Conservation (phyloP, 257 asterid species). For the Henckelia pumila region DNA sequence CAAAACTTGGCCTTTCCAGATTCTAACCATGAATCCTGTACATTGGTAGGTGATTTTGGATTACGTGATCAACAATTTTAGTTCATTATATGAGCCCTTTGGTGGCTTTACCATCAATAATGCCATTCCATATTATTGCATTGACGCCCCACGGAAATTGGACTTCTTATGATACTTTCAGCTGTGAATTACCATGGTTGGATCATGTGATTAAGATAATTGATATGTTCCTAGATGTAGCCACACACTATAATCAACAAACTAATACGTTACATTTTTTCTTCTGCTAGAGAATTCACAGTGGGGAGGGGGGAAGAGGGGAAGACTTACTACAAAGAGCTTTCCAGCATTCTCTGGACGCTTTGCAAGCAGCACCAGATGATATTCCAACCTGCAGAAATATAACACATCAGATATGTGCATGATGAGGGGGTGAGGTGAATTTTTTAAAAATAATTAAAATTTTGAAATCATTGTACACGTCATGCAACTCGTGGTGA, state of each 20-base stretch:
- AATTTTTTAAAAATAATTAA: background rate
- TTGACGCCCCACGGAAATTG: too few relatives aligned
- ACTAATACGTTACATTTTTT: too few relatives aligned
- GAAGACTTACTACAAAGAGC: constrained; percentile 58
- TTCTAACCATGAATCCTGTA: background rate
- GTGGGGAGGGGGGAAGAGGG: too few relatives aligned
- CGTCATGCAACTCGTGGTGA: background rate
- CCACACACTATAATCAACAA: too few relatives aligned
- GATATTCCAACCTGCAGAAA: constrained; percentile 49
- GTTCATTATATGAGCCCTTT: background rate
- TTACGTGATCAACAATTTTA: background rate
- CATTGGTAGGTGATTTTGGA: background rate
- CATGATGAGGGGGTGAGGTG: constrained; percentile 1
- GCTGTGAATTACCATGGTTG: too few relatives aligned
- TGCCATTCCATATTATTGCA: too few relatives aligned
- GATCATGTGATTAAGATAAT: too few relatives aligned
- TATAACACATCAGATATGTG: background rate
- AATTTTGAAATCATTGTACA: background rate
- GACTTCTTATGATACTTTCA: too few relatives aligned
- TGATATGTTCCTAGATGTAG: too few relatives aligned
- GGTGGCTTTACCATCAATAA: background rate
- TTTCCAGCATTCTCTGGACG: constrained; percentile 54
- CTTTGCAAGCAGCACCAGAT: constrained; percentile 55
- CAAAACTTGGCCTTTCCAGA: background rate
- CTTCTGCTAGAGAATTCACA: background rate